Conservation (phyloP, 2,329 filamentous ascomycete genomes). For the Teratosphaeria gauchensis region DNA sequence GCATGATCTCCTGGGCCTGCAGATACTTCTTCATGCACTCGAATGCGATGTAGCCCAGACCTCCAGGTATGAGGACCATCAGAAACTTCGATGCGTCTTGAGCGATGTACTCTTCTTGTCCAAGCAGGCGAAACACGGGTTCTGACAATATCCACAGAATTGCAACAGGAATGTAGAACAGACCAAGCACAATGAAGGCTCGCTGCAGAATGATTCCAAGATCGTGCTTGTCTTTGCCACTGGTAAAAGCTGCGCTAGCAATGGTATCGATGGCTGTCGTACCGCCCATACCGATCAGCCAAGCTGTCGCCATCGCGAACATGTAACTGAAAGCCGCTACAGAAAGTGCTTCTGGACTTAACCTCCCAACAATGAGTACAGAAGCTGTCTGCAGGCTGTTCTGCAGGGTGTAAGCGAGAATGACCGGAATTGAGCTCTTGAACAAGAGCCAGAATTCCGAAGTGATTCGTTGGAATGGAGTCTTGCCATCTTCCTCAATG, state of each 20-base stretch:
- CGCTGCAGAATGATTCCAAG: slow-evolving; percentile 71
- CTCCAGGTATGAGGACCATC: slow-evolving; percentile 65
- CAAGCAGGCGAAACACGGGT: slow-evolving; percentile 61
- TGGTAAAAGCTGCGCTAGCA: slow-evolving; percentile 73
- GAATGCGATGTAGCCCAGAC: slow-evolving; percentile 79
- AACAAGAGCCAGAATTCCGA: slow-evolving; percentile 59
- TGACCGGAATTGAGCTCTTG: slow-evolving; percentile 64
- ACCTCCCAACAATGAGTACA: slow-evolving; percentile 68
- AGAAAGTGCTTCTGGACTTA: slow-evolving; percentile 70
- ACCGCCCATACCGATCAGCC: slow-evolving; percentile 77
- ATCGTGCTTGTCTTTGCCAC: slow-evolving; percentile 66
- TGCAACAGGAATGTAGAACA: slow-evolving; percentile 64
- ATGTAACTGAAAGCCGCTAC: slow-evolving; percentile 83
- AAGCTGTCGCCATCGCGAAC: slow-evolving; percentile 84
- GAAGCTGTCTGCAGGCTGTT: slow-evolving; percentile 78
- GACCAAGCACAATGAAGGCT: slow-evolving; percentile 59
- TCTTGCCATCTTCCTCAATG: slow-evolving; percentile 26
- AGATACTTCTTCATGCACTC: slow-evolving; percentile 60
- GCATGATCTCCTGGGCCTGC: slow-evolving; percentile 54
- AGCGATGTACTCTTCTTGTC: slow-evolving; percentile 70
- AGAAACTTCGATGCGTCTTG: slow-evolving; percentile 64
- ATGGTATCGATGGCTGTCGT: slow-evolving; percentile 81
- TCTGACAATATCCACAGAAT: slow-evolving; percentile 67
- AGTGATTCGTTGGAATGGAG: slow-evolving; percentile 31
- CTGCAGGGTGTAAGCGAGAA: slow-evolving; percentile 75